Evolutionary conservation across 2,329 filamentous ascomycete species (phyloP).

Genomic region (Colletotrichum endophyticum): DNA sequence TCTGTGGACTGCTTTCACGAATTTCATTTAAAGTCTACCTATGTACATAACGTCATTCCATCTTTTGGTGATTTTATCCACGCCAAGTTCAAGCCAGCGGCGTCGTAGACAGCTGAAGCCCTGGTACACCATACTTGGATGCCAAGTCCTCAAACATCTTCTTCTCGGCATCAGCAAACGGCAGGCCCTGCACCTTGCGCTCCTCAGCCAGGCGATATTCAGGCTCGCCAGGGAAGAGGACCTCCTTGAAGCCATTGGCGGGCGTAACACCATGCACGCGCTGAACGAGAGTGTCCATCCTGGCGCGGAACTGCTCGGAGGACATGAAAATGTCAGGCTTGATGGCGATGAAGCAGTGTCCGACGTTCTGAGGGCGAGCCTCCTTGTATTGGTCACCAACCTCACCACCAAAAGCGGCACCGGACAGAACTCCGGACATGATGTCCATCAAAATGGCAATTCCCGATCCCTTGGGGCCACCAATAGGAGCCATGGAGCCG

Average conservation of each 20-base stretch:
- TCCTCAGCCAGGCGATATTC: constrained; percentile 46
- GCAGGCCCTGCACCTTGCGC: neutral
- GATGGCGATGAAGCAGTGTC: constrained; percentile 74
- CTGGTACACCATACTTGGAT: neutral
- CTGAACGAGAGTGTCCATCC: constrained; percentile 61
- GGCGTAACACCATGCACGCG: constrained; percentile 57
- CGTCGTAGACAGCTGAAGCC: neutral
- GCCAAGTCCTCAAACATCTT: neutral
- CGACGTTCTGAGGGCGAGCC: constrained; percentile 70
- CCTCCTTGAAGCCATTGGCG: constrained; percentile 59
- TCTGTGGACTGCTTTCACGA: neutral
- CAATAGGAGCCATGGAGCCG: constrained; percentile 86
- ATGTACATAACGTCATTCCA: neutral
- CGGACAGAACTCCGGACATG: constrained; percentile 79
- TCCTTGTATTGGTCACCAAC: constrained; percentile 80
- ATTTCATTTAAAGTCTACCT: neutral
- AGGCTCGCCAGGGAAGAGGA: constrained; percentile 67
- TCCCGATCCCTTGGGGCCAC: constrained; percentile 80
- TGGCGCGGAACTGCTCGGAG: constrained; percentile 69
- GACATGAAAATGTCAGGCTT: constrained; percentile 78
- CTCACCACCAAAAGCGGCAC: constrained; percentile 77
- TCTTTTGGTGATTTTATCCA: accelerated
- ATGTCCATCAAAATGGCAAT: constrained; percentile 88
- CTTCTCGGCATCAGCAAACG: neutral
- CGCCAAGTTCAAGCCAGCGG: neutral